phyloP scores from a whole-genome alignment of 208 protist genomes.

The Leishmania aethiopica region DNA sequence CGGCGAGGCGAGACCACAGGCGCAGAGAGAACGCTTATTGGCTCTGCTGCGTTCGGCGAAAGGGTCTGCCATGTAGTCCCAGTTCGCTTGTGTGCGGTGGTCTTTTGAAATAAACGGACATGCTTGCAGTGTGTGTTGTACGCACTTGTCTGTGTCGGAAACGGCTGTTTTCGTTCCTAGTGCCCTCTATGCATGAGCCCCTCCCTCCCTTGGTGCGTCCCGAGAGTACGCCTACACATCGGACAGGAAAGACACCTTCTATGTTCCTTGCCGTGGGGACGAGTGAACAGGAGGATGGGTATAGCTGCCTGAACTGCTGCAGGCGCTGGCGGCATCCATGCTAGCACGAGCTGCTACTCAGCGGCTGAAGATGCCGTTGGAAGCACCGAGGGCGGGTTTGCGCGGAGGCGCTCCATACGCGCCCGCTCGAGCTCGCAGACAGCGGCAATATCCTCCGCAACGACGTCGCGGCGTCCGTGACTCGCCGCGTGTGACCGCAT shows the following conservation, averaged over 20 bases:
- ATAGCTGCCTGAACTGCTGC: too few relatives aligned
- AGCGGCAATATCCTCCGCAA: constrained; percentile 47
- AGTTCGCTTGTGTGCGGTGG: neutral
- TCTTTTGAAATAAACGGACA: too few relatives aligned
- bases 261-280: neutral
- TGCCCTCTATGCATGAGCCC: neutral
- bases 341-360: neutral
- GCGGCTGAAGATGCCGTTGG: neutral
- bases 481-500: constrained; percentile 72
- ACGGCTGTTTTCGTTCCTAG: neutral
- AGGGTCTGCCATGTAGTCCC: neutral
- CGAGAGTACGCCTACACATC: neutral
- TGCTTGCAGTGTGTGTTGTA: neutral
- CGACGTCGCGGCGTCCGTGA: constrained; percentile 44
- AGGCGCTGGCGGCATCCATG: neutral
- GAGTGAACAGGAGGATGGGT: neutral
- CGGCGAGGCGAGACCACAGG: neutral
- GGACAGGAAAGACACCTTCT: neutral
- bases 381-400: neutral
- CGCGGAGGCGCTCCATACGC: constrained; percentile 33
- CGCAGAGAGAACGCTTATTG: neutral
- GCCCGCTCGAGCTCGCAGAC: constrained; percentile 48
- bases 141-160: neutral
- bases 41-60: neutral
- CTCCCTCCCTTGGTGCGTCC: neutral